phyloP scores from a whole-genome alignment of 2,329 filamentous ascomycete species.

The Elsinoe fawcettii region DNA sequence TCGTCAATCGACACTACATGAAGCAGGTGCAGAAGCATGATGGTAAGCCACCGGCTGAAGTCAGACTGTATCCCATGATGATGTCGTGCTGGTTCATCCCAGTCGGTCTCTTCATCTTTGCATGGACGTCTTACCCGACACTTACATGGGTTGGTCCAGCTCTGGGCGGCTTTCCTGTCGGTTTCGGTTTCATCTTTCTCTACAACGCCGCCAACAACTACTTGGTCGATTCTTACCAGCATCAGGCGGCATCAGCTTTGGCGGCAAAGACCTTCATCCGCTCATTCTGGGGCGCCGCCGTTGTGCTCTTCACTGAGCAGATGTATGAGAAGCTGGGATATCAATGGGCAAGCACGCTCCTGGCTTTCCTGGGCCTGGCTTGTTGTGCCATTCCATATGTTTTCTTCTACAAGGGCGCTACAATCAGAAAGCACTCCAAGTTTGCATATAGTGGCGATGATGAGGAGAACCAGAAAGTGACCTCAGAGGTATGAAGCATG shows the following conservation, averaged over 20 bases:
- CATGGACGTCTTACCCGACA: conserved; percentile 58
- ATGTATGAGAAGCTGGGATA: conserved; percentile 29
- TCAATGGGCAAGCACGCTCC: conserved; percentile 34
- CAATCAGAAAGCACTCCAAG: conserved; percentile 60
- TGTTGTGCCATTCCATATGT: conserved; percentile 78
- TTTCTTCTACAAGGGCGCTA: conserved; percentile 70
- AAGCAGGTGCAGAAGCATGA: conserved; percentile 53
- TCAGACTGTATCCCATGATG: conserved; percentile 68
- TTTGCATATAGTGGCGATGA: conserved; percentile 61
- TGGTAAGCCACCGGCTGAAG: conserved; percentile 68
- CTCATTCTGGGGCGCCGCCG: conserved; percentile 30
- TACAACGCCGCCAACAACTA: conserved; percentile 37
- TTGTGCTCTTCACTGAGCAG: conserved; percentile 33
- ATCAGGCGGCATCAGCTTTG: conserved; percentile 58
- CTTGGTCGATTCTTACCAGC: conserved; percentile 57
- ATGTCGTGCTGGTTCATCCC: conserved; percentile 52
- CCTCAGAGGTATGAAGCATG: no score
- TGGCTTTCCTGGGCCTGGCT: conserved; percentile 59
- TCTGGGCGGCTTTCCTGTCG: conserved; percentile 26
- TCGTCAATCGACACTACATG: conserved; percentile 77
- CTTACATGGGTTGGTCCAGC: conserved; percentile 63
- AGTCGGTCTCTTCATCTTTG: conserved; percentile 59
- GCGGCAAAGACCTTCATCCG: conserved; percentile 34
- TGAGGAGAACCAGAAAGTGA: conserved; percentile 29
- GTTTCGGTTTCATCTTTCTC: conserved; percentile 29